Conservation (phyloP, 2,329 filamentous ascomycete genomes). For the Verruconis gallopava region DNA sequence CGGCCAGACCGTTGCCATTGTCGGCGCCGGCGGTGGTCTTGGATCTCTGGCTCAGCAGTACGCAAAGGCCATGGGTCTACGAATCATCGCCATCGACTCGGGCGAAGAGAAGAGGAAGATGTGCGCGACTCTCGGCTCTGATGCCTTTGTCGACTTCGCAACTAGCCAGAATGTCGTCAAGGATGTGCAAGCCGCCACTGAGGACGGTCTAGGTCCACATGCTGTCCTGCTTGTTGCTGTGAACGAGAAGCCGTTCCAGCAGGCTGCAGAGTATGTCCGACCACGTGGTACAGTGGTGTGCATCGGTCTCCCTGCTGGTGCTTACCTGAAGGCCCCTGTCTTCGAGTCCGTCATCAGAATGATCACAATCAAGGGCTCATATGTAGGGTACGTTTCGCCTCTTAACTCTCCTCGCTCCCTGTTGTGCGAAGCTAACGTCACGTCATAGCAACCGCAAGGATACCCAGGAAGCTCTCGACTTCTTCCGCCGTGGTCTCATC, state of each 20-base stretch:
- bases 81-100: slow-evolving; percentile 68
- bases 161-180: slow-evolving; percentile 64
- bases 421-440: too few relatives aligned
- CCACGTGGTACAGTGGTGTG: slow-evolving; percentile 71
- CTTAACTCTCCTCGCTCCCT: background rate
- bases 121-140: slow-evolving; percentile 56
- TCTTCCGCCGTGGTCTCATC: slow-evolving; percentile 73
- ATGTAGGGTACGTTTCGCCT: slow-evolving; percentile 51
- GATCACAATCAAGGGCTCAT: slow-evolving; percentile 84
- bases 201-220: slow-evolving; percentile 72
- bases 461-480: slow-evolving; percentile 78
- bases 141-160: slow-evolving; percentile 67
- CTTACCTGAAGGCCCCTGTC: slow-evolving; percentile 69
- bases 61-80: slow-evolving; percentile 78
- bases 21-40: slow-evolving; percentile 75
- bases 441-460: slow-evolving; percentile 63
- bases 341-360: slow-evolving; percentile 83
- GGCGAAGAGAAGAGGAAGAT: slow-evolving; percentile 69
- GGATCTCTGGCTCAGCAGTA: slow-evolving; percentile 75
- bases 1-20: slow-evolving; percentile 69
- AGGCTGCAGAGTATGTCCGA: slow-evolving; percentile 79
- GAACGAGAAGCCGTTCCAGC: slow-evolving; percentile 86
- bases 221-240: slow-evolving; percentile 80
- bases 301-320: slow-evolving; percentile 75
- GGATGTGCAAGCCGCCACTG: slow-evolving; percentile 70